Evolutionary conservation across 768 basidiomycete genomes (phyloP), one percentile per base, ranked within the genome.

Genomic region (Lactarius sp.): DNA sequence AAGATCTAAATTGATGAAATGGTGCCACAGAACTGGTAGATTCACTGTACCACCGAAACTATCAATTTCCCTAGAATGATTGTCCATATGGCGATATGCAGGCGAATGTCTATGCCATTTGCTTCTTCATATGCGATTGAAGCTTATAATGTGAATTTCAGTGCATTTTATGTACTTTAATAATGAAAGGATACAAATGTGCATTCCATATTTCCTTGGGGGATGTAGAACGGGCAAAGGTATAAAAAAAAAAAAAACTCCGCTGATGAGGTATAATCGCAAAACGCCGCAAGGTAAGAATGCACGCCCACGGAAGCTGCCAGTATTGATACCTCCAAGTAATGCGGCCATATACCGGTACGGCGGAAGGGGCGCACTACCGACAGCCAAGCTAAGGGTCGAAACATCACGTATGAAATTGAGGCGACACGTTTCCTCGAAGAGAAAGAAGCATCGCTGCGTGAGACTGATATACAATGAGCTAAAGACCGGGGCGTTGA

Each of bases 241-340:
- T 46, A 36, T 36, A 6, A 2, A 22, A 56, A 27, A 50, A 56
- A 27, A 50, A 55, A 64, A 55, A 64, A 41, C 27, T 49, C 51
- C 52, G 52, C 41, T 31, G 47, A 36, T 42, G 47, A 55, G 34
- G 14, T 39, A 60, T 52, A 37, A 41, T 52, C 44, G 34, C 53
- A 50, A 31, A 52, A 56, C 59, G 64, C 64, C 64, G 53, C 63
- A 64, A 64, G 41, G 33, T 50, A 52, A 16, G 41, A 7, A 47
- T 42, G 20, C 14, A 50, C 31, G 31, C 47, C 52, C 34, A 56
- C 37, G 49, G 47, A 60, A 64, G 49, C 49, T 27, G 53, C 31
- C 47, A n/a, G 34, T 22, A 51, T 56, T 31, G 20, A 31, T 41
- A 2, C 42, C n/a, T 55, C 2, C 53, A 47, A 5, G 18, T 27